A percentile compares a stretch with the other conserved stretches of the same genome.
phyloP scores from a whole-genome alignment of 306 rosid genomes.

The Canavalia gladiata region DNA sequence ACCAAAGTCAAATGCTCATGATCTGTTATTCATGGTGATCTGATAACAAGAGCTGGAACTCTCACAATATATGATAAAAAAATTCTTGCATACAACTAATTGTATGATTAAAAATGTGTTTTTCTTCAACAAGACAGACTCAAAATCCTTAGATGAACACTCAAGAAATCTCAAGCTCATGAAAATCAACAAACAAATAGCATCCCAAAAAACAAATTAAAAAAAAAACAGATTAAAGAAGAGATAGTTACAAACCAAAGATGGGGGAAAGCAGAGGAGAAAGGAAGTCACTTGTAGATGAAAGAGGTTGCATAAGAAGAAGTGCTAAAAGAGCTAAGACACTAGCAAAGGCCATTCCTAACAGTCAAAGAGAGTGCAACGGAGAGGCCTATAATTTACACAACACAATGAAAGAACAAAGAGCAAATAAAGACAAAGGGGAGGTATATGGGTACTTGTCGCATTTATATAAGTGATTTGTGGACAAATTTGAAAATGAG shows the following conservation, averaged over 20 bases:
- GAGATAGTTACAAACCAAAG: slow-evolving; percentile 59
- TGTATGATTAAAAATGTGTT: too few species aligned
- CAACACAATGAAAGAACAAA: too few species aligned
- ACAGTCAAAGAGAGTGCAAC: not conserved
- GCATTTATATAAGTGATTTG: not conserved
- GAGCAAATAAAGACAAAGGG: not conserved
- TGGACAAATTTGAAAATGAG: slow-evolving; percentile 18
- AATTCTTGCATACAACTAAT: too few species aligned
- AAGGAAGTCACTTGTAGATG: slow-evolving; percentile 53
- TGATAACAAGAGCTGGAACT: too few species aligned
- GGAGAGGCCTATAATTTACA: not conserved
- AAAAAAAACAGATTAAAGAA: slow-evolving; percentile 30
- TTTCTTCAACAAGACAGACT: not conserved
- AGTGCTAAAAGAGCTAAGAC: slow-evolving; percentile 47
- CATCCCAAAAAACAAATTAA: not conserved
- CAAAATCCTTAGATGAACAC: not conserved
- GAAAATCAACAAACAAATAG: not conserved
- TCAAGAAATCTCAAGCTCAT: slow-evolving; percentile 5
- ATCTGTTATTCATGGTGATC: too few species aligned
- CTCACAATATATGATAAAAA: too few species aligned
- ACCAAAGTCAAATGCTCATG: too few species aligned
- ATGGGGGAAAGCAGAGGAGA: slow-evolving; percentile 73
- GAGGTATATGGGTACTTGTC: not conserved
- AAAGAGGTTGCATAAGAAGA: slow-evolving; percentile 57
- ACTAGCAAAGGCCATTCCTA: slow-evolving; percentile 60